Evolutionary conservation across 2,329 filamentous ascomycete species (phyloP).

Genomic region (Aspergillus niger): DNA sequence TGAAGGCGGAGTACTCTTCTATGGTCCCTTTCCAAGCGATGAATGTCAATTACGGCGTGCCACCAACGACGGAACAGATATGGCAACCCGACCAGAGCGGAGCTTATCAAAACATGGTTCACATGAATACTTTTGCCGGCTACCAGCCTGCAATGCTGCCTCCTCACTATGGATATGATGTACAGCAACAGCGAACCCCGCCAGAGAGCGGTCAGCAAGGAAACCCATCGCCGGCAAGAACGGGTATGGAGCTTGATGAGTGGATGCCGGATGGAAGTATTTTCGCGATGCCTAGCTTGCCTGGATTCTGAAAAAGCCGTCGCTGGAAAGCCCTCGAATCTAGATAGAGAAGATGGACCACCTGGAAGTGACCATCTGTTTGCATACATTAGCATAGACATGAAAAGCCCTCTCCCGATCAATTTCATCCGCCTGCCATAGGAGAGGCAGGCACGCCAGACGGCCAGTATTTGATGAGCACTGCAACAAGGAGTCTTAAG

Average conservation of each 20-base stretch:
- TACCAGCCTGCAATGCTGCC: constrained; percentile 24
- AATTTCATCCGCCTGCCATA: background rate
- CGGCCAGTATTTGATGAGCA: background rate
- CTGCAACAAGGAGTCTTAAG: background rate
- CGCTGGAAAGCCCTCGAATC: too few relatives aligned
- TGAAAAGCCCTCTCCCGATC: background rate
- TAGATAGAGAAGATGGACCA: background rate
- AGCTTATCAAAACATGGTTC: constrained; percentile 16
- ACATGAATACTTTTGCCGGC: constrained; percentile 21
- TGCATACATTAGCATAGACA: background rate
- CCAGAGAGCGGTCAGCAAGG: constrained; percentile 14
- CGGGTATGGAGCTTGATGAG: constrained; percentile 34
- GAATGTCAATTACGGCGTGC: constrained; percentile 24
- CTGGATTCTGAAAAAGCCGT: constrained; percentile 24
- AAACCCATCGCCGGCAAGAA: constrained; percentile 17
- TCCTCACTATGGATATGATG: constrained; percentile 27
- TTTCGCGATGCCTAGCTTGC: constrained; percentile 31
- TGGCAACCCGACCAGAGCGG: constrained; percentile 28
- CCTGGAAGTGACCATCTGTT: background rate
- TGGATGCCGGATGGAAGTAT: constrained; percentile 35
- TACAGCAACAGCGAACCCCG: constrained; percentile 21
- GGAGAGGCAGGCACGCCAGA: background rate
- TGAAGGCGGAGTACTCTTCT: constrained; percentile 17
- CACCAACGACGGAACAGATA: constrained; percentile 23
- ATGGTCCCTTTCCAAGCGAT: constrained; percentile 21